These are phyloP conservation scores for Circinella umbellata DNA, from an alignment of 371 early-diverging fungal species.

Conservation along the genomic window DNA sequence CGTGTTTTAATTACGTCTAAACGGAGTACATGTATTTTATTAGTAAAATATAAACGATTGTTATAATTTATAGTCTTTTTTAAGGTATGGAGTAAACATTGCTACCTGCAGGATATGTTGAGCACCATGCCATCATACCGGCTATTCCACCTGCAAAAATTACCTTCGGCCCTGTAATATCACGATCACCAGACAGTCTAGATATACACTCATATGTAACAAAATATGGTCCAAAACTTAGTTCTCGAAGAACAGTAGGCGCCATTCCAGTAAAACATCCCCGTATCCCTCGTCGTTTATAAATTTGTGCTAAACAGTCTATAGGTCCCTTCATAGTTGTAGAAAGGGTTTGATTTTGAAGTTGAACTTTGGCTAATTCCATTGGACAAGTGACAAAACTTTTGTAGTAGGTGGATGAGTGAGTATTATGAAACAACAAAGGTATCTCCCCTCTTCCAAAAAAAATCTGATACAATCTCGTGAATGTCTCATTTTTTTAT, in stretches of 20 bases:
- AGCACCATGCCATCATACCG: slow-evolving; percentile 80
- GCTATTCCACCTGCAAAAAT: slow-evolving; percentile 78
- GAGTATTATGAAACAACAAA: neutral
- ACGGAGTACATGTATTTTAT: neutral
- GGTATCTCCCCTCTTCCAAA: neutral
- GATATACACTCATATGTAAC: slow-evolving; percentile 71
- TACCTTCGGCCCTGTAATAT: slow-evolving; percentile 57
- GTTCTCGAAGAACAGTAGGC: slow-evolving; percentile 71
- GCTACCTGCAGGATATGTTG: slow-evolving; percentile 75
- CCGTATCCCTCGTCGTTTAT: slow-evolving; percentile 59
- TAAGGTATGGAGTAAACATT: too few relatives aligned
- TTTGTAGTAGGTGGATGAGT: neutral
- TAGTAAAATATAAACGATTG: too few relatives aligned
- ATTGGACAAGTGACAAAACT: slow-evolving; percentile 67
- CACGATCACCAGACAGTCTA: slow-evolving; percentile 25
- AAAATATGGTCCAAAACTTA: slow-evolving; percentile 82
- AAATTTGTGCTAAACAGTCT: slow-evolving; percentile 66
- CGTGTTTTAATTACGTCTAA: slow-evolving; percentile 83
- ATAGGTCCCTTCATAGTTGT: slow-evolving; percentile 52
- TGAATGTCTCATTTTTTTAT: too few relatives aligned
- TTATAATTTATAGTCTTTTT: neutral
- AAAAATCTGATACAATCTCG: neutral
- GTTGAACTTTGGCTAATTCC: slow-evolving; percentile 71
- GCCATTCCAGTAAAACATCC: slow-evolving; percentile 71
- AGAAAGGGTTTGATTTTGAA: slow-evolving; percentile 56